A percentile compares a stretch with the other conserved stretches of the same genome.
Evolutionary conservation across 1,139 yeast species (phyloP).

Genomic region (Blastobotrys arbuscula): DNA sequence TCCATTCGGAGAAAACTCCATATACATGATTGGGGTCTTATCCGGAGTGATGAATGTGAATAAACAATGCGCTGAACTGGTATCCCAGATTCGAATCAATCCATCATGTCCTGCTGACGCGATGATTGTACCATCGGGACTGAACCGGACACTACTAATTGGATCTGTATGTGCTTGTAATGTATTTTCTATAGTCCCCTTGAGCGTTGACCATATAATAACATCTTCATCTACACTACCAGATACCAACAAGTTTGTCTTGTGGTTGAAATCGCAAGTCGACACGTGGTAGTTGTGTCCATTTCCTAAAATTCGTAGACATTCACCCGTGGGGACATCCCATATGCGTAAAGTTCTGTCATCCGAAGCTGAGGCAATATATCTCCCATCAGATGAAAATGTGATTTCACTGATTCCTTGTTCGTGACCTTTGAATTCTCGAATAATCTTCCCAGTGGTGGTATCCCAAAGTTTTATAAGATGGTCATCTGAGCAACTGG

Average conservation of each 20-base stretch:
- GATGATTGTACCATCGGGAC: conserved; percentile 76
- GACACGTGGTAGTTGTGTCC: conserved; percentile 89
- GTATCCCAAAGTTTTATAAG: conserved; percentile 43
- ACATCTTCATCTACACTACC: conserved; percentile 92
- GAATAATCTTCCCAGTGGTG: conserved; percentile 31
- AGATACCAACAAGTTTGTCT: conserved; percentile 73
- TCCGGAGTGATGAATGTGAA: conserved; percentile 67
- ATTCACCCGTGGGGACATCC: conserved; percentile 40
- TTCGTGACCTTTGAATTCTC: conserved; percentile 54
- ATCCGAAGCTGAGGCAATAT: conserved; percentile 81
- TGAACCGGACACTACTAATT: conserved; percentile 64
- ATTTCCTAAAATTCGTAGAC: conserved; percentile 43
- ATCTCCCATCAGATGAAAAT: conserved; percentile 72
- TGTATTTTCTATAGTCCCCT: conserved; percentile 68
- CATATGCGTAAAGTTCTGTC: conserved; percentile 77
- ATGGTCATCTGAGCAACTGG: conserved; percentile 46
- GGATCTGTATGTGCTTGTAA: conserved; percentile 95
- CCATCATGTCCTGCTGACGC: conserved; percentile 93
- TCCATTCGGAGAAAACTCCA: conserved; percentile 76
- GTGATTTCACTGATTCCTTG: conserved; percentile 64
- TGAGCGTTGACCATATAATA: conserved; percentile 78
- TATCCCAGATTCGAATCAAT: conserved; percentile 76
- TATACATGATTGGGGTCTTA: conserved; percentile 59
- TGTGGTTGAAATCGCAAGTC: conserved; percentile 59
- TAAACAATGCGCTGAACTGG: conserved; percentile 84